Evolutionary conservation across 2,329 filamentous ascomycete genomes (phyloP).

Genomic region (Hymenoscyphus infarciens): DNA sequence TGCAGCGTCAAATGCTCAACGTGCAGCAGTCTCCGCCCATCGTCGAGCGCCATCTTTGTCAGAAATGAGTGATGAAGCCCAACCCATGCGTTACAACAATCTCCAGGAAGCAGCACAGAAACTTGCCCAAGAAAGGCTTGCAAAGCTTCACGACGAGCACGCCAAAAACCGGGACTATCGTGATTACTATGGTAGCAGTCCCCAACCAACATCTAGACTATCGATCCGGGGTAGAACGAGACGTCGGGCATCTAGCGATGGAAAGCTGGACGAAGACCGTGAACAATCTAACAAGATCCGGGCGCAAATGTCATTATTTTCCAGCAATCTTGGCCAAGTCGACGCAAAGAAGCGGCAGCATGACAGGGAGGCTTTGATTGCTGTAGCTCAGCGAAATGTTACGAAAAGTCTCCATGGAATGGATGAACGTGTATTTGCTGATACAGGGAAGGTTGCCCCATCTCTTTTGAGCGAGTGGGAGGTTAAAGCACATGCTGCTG

Average conservation of each 20-base stretch:
- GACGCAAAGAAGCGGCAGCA: conserved; percentile 70
- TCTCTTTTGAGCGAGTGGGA: conserved; percentile 75
- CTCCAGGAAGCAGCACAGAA: conserved; percentile 86
- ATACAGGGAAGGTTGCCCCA: conserved; percentile 71
- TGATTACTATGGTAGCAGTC: conserved; percentile 68
- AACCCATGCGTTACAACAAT: conserved; percentile 54
- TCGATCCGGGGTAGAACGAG: conserved; percentile 55
- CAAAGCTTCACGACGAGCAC: conserved; percentile 73
- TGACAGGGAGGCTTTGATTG: conserved; percentile 72
- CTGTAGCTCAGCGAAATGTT: conserved; percentile 83
- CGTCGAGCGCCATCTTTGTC: conserved; percentile 35
- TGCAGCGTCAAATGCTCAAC: conserved; percentile 27
- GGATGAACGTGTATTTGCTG: conserved; percentile 73
- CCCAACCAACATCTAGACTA: conserved; percentile 46
- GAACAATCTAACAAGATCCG: conserved; percentile 69
- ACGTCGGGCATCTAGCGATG: conserved; percentile 65
- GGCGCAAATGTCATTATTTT: conserved; percentile 75
- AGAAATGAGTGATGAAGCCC: conserved; percentile 37
- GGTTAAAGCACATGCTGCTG: conserved; percentile 66
- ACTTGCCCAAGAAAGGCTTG: conserved; percentile 76
- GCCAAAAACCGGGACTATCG: conserved; percentile 61
- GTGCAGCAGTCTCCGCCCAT: conserved; percentile 33
- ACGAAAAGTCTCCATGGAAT: conserved; percentile 72
- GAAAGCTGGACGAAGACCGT: conserved; percentile 47
- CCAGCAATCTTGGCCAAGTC: conserved; percentile 61